Evolutionary conservation across 495 filamentous ascomycete genomes (phyloP), one percentile per base, ranked within the genome.

Genomic region (Cercophora samala): DNA sequence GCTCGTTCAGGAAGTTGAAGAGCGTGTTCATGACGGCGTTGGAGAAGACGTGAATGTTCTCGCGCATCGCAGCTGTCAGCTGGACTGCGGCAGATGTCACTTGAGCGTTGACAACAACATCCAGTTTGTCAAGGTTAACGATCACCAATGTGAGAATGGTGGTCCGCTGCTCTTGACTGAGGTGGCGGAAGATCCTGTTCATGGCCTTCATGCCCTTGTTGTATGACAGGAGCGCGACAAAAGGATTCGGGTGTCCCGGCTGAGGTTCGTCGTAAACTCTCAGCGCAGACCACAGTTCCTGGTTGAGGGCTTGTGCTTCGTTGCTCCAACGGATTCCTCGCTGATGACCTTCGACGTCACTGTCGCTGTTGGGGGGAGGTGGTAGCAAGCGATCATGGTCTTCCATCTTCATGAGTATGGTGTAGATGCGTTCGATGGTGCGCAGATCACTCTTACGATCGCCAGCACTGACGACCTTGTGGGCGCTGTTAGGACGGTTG

Each of bases 171-270:
- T 97, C 91, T 53, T 91, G 88, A 65, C 90, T 90, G 62, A 97
- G 91, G 72, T 97, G 93, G 51, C 93, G 90, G 86, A 97, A 97
- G 60, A 99, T 89, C 62, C 95, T 91, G 23, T 91, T 91, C 70
- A 99, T 91, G 1, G 91, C 91, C 76, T 95, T 96, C 82, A 97
- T 99, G 72, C 95, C 96, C 81, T 99, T 99, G 60, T 86, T 86
- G 75, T 93, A 97, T 5, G 93, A 94, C 17, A 99, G 85, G 74
- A 99, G 93, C 32, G 92, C 91, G 71, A 99, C 97, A 83, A 99
- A 99, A 0, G 95, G 95, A 75, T 99, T 96, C 1, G 92, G 86
- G 5, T 83, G 83, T 15, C 87, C 85, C 15, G 86, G 85, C 53
- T 90, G 87, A 67, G 97, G 94, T 2, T 93, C 93, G 66, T 96